Evolutionary conservation across 352 stramenopile species (phyloP), one percentile per base, ranked within the genome.

Genomic region (Globisporangium viniferum): DNA sequence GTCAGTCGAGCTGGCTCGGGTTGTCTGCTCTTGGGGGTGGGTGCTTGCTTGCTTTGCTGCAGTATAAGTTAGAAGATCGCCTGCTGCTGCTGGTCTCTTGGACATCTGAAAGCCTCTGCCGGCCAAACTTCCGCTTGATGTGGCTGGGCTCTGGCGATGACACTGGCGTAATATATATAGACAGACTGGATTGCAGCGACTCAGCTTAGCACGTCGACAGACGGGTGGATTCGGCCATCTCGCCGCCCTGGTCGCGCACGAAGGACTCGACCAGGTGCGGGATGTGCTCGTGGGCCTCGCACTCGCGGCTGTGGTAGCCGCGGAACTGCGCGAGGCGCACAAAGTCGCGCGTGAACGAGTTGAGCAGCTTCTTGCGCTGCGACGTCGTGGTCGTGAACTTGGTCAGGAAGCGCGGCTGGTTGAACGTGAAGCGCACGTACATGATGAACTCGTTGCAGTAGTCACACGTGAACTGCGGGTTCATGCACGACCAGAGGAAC

Each of bases 321-420:
- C 80, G 76, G 54, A 79, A 80, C 63, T 82, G 77, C 27, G 80
- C 79, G 18, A 87, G 74, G 51, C 75, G 73, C 29, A 79, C 49
- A 44, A 88, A 85, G 64, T 91, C 79, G 22, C 41, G 76, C 53
- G 88, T 73, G 59, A 91, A 79, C 0, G 77, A 72, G 27, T 70
- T 68, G 27, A 89, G 59, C 57, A 89, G 85, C 31, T 71, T 66
- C 63, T 79, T 88, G 56, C 82, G 79, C 67, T 82, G 71, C 65
- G 82, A 72, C 55, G 79, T 63, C 22, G 59, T 59, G 48, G 62
- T 68, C 53, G 53, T 59, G 44, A 86, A 46, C 64, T 85, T 87
- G 64, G 72, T 70, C 20, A 84, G 56, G 49, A 85, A 67, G 0
- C 77, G 70, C 31, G 82, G 82, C 71, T 91, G 79, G 10, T 77